Percentiles rank a stretch among this genome's conserved stretches.
Evolutionary conservation across 176 grass and related monocot species (phyloP).

Genomic region (Zoysia pacifica): DNA sequence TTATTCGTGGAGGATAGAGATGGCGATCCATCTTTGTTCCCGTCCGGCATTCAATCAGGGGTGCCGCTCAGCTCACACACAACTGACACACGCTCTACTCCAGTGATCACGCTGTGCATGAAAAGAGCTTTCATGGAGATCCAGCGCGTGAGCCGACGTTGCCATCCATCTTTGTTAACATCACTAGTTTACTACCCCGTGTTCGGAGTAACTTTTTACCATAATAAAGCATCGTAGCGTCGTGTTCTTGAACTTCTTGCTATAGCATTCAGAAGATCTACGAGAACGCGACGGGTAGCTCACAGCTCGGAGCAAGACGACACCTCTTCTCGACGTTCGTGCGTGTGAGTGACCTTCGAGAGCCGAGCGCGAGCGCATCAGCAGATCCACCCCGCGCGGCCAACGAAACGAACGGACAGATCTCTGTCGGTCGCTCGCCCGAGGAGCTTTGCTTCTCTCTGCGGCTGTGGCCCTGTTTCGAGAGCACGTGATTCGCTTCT

Average conservation of each 20-base stretch:
- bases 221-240: not conserved
- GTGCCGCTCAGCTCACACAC: too few relatives aligned
- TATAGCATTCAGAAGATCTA: too few relatives aligned
- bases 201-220: not conserved
- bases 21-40: too few relatives aligned
- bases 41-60: too few relatives aligned
- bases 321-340: too few relatives aligned
- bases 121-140: too few relatives aligned
- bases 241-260: too few relatives aligned
- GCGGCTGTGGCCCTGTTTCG: not conserved
- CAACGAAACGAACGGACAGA: not conserved
- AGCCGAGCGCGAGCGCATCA: not conserved
- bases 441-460: not conserved
- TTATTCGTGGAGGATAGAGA: too few relatives aligned
- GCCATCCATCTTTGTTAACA: not conserved
- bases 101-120: too few relatives aligned
- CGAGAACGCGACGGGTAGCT: not conserved
- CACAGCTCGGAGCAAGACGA: too few relatives aligned
- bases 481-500: not conserved
- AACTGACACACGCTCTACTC: too few relatives aligned
- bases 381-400: not conserved
- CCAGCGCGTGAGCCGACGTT: not conserved
- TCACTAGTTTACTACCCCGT: too few relatives aligned
- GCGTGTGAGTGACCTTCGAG: not conserved
- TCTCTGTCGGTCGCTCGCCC: not conserved